These are phyloP conservation scores for Vitis riparia DNA, from an alignment of 164 flowering plant species.

Conservation along the genomic window DNA sequence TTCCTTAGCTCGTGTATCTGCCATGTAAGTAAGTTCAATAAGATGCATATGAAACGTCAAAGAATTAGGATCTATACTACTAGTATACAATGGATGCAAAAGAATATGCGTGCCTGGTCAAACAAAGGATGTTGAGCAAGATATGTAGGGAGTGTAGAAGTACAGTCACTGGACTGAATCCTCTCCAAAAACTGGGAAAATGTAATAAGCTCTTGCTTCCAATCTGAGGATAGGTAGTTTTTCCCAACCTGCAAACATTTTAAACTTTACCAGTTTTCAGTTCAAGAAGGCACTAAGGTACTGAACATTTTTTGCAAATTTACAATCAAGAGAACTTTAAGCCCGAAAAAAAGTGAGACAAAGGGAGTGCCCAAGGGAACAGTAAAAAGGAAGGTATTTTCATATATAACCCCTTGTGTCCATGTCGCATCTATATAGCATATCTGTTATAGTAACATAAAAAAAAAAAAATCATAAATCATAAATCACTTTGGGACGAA, in stretches of 20 bases:
- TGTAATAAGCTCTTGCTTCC: slow-evolving; percentile 96
- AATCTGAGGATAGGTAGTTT: slow-evolving; percentile 75
- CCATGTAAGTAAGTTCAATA: slow-evolving; percentile 9
- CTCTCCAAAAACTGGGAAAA: slow-evolving; percentile 90
- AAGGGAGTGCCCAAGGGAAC: neutral
- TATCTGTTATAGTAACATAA: too few relatives aligned
- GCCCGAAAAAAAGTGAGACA: slow-evolving; percentile 1
- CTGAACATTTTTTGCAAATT: neutral
- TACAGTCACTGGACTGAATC: slow-evolving; percentile 44
- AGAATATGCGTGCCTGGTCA: slow-evolving; percentile 64
- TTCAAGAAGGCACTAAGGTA: slow-evolving; percentile 1
- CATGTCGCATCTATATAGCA: too few relatives aligned
- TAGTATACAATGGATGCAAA: neutral
- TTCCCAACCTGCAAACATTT: slow-evolving; percentile 78
- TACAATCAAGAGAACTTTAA: neutral
- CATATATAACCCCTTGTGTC: too few relatives aligned
- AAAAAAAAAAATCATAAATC: too few relatives aligned
- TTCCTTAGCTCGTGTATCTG: slow-evolving; percentile 78
- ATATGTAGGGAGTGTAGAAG: slow-evolving; percentile 55
- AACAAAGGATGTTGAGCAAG: slow-evolving; percentile 97
- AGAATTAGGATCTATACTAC: neutral
- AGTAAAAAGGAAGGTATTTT: too few relatives aligned
- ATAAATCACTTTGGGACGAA: too few relatives aligned
- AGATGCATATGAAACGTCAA: neutral
- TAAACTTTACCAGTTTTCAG: slow-evolving; percentile 24